Conservation (phyloP, 164 flowering plant genomes). For the Hamamelis virginiana region DNA sequence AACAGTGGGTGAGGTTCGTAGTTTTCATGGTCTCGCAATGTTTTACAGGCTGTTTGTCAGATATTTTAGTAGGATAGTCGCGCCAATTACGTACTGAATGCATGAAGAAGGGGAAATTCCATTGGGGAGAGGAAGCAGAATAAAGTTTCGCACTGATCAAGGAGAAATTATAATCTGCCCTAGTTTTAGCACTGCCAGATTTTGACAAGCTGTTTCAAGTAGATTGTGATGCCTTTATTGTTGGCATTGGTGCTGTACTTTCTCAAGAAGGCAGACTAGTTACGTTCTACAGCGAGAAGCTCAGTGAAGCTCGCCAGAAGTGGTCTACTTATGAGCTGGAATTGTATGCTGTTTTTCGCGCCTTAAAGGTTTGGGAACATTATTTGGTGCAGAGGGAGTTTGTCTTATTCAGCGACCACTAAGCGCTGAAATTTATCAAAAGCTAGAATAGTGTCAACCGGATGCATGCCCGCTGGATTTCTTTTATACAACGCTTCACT, state of each 20-base stretch:
- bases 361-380: neutral
- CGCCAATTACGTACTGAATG: slow-evolving; percentile 1
- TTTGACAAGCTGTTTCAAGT: neutral
- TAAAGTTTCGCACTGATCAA: neutral
- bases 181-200: neutral
- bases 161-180: neutral
- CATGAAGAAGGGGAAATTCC: neutral
- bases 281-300: neutral
- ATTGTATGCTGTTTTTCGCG: neutral
- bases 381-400: neutral
- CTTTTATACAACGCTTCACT: neutral
- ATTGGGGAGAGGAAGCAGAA: neutral
- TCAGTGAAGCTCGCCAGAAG: neutral
- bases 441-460: neutral
- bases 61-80: neutral
- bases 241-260: neutral
- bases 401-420: neutral
- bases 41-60: neutral
- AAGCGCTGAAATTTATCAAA: neutral
- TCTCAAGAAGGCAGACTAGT: neutral
- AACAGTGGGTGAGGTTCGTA: no score
- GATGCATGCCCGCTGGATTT: neutral
- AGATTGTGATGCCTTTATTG: neutral
- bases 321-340: neutral
- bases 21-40: no score